These are phyloP conservation scores for Xylaria cubensis DNA, from an alignment of 495 filamentous ascomycete genomes.

Conservation along the genomic window DNA sequence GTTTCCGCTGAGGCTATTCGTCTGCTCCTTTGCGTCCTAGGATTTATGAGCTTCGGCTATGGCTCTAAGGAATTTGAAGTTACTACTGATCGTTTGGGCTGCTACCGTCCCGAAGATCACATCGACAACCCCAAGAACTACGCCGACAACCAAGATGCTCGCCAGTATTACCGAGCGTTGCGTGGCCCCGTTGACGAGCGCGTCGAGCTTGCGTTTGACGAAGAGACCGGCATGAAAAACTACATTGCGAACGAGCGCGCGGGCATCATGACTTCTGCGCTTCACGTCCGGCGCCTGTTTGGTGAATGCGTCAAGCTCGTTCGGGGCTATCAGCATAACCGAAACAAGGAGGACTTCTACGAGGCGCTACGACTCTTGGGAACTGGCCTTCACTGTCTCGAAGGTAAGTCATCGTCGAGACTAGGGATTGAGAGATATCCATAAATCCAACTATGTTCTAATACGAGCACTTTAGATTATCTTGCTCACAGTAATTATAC, in stretches of 20 bases:
- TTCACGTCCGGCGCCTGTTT: conserved; percentile 75
- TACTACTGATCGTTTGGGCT: conserved; percentile 83
- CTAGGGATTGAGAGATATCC: not conserved
- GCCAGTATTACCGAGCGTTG: conserved; percentile 78
- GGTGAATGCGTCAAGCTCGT: conserved; percentile 74
- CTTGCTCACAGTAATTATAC: conserved; percentile 91
- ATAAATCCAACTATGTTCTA: conserved; percentile 18
- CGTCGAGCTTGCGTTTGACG: conserved; percentile 78
- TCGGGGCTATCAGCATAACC: conserved; percentile 66
- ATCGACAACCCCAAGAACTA: conserved; percentile 86
- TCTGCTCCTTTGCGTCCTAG: conserved; percentile 71
- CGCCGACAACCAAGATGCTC: conserved; percentile 83
- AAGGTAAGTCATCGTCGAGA: conserved; percentile 52
- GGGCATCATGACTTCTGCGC: conserved; percentile 77
- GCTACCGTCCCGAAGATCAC: conserved; percentile 87
- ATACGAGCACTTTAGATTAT: conserved; percentile 61
- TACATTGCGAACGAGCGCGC: conserved; percentile 85
- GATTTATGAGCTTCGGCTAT: conserved; percentile 73
- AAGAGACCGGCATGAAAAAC: conserved; percentile 82
- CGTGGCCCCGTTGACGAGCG: conserved; percentile 82
- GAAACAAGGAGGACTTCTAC: conserved; percentile 75
- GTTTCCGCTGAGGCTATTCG: conserved; percentile 89
- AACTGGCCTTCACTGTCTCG: conserved; percentile 88
- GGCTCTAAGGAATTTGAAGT: conserved; percentile 93
- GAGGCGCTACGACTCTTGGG: conserved; percentile 86